Evolutionary conservation across 257 asterid genomes (phyloP).

Genomic region (Solanum neorickii): DNA sequence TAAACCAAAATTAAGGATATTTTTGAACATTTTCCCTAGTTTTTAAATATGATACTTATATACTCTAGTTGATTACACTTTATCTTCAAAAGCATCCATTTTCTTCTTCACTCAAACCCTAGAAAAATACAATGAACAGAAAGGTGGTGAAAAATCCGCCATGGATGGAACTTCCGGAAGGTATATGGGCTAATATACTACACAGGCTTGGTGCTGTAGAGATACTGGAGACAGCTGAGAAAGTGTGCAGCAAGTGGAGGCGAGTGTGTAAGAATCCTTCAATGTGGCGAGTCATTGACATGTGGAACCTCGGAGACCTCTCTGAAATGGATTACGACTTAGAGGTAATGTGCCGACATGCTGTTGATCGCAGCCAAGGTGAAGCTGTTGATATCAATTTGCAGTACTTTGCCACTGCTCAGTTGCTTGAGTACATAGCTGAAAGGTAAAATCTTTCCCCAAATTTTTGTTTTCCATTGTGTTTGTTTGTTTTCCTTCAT

Average conservation of each 20-base stretch:
- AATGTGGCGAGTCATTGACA: conserved; percentile 31
- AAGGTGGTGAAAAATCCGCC: conserved; percentile 6
- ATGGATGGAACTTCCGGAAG: conserved; percentile 44
- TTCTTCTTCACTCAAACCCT: neutral
- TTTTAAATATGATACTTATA: too few relatives aligned
- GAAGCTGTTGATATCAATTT: neutral
- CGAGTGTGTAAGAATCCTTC: conserved; percentile 33
- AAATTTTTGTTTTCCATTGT: neutral
- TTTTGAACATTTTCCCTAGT: too few relatives aligned
- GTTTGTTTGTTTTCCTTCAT: neutral
- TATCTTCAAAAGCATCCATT: too few relatives aligned
- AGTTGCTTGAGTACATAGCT: neutral
- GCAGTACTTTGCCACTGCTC: neutral
- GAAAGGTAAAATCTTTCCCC: neutral
- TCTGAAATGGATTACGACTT: neutral
- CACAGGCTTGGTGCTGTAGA: conserved; percentile 32
- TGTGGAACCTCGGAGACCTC: neutral
- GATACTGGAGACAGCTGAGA: conserved; percentile 23
- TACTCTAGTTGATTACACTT: too few relatives aligned
- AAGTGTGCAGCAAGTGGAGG: conserved; percentile 38
- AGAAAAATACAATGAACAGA: neutral
- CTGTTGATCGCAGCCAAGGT: neutral
- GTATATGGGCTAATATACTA: conserved; percentile 29
- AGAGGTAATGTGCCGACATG: conserved; percentile 12
- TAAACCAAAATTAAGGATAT: too few relatives aligned